Evolutionary conservation across 768 basidiomycete genomes (phyloP), one percentile per base, ranked within the genome.

Genomic region (Hypholoma fasciculare): DNA sequence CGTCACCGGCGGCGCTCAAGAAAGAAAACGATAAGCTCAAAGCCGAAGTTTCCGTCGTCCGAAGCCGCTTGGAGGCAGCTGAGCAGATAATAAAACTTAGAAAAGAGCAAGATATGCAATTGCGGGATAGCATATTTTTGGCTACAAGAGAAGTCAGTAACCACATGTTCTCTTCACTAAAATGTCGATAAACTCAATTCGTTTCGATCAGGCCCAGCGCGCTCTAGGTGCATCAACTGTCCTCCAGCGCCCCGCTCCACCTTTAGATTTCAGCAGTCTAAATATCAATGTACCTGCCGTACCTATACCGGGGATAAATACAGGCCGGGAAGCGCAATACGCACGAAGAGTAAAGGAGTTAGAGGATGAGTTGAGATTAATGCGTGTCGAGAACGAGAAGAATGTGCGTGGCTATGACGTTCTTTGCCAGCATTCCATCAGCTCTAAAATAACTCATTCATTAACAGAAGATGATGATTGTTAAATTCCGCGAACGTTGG

Each of bases 401-500:
- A 87, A 93, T 76, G 92, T 90, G 50, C 13, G 84, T 72, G 42
- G 23, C 38, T 43, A 27, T 50, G 23, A 48, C 36, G 43, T 57
- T 42, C 7, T 5, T 12, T 16, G 19, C 23, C 52, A 43, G 52
- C 30, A 20, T 47, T 23, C 34, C 19, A n/a, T 20, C 55, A n/a
- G 12, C 57, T 34, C 40, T 20, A n/a, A 16, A 40, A 20, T 43
- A 39, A 44, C 30, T 14, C 38, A 43, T 46, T 36, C 30, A 52
- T 39, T 52, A 34, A 65, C 72, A 94, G 92, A 90, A 88, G 85
- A 77, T 84, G 11, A 89, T 92, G 83, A 92, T 93, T 61, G 77
- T 80, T 19, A 88, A 89, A 65, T 94, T 90, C 72, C 84, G 89
- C 26, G 92, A 94, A 72, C 81, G 90, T 40, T 94, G 92, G 92